These are phyloP conservation scores for Glarea lozoyensis DNA, from an alignment of 495 filamentous ascomycete genomes.

Conservation along the genomic window DNA sequence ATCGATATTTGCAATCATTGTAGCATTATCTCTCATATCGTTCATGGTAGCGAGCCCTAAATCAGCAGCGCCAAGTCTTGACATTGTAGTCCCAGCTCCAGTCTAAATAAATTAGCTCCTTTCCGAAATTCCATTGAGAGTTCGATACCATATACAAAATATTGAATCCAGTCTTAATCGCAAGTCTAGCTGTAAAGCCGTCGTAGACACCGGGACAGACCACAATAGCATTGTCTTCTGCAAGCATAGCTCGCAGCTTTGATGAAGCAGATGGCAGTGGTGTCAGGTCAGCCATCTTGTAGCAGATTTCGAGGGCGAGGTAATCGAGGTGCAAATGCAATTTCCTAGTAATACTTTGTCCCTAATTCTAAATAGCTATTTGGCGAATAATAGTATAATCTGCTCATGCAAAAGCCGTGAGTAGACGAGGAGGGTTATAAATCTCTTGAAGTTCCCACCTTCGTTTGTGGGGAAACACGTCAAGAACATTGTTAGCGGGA, in stretches of 20 bases:
- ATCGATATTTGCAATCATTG: slow-evolving; percentile 57
- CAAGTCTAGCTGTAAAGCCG: slow-evolving; percentile 57
- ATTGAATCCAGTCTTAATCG: slow-evolving; percentile 51
- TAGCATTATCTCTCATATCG: slow-evolving; percentile 58
- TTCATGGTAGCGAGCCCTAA: slow-evolving; percentile 52
- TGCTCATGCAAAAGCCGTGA: no score
- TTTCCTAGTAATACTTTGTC: neutral
- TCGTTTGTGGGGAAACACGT: no score
- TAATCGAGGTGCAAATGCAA: no score
- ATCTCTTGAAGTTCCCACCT: no score
- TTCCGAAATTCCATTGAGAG: neutral
- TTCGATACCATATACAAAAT: slow-evolving; percentile 57
- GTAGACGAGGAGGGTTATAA: no score
- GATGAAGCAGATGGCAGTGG: slow-evolving; percentile 20
- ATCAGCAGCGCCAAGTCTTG: slow-evolving; percentile 55
- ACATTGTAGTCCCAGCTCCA: slow-evolving; percentile 58
- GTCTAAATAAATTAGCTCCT: slow-evolving; percentile 32
- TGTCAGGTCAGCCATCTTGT: slow-evolving; percentile 4
- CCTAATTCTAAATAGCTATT: neutral
- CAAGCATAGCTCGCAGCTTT: slow-evolving; percentile 30
- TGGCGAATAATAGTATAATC: no score
- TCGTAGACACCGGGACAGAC: slow-evolving; percentile 66
- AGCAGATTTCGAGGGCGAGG: no score
- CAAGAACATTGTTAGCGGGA: no score
- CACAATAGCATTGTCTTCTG: slow-evolving; percentile 29